phyloP scores from a whole-genome alignment of 2,329 filamentous ascomycete species.

The Diaporthe citriasiana region DNA sequence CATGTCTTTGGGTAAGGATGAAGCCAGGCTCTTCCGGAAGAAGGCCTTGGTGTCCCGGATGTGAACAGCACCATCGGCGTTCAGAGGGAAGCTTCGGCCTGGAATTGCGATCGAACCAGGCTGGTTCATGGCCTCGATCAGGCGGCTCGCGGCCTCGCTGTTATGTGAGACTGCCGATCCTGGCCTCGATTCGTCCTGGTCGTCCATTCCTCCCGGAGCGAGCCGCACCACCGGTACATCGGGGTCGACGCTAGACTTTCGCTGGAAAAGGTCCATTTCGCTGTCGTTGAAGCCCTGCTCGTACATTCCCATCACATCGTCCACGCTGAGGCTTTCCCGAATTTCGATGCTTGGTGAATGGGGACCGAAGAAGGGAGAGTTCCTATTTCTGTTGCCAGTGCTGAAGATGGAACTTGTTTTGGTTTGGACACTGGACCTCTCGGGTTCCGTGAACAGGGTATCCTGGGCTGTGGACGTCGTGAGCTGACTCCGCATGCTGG shows the following conservation, averaged over 20 bases:
- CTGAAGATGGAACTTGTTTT: conserved; percentile 80
- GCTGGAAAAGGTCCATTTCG: conserved; percentile 58
- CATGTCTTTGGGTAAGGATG: conserved; percentile 52
- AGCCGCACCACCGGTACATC: conserved; percentile 33
- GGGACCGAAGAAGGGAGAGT: conserved; percentile 43
- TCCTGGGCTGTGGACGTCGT: conserved; percentile 71
- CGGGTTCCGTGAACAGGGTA: conserved; percentile 67
- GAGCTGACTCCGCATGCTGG: conserved; percentile 69
- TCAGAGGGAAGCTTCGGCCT: conserved; percentile 43
- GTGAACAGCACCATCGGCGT: conserved; percentile 53
- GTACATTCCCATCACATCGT: conserved; percentile 80
- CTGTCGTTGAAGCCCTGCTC: conserved; percentile 73
- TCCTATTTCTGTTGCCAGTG: conserved; percentile 45
- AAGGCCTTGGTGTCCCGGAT: conserved; percentile 57
- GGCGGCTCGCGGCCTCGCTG: conserved; percentile 53
- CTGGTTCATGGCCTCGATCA: conserved; percentile 58
- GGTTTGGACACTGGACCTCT: conserved; percentile 85
- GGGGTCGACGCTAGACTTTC: conserved; percentile 41
- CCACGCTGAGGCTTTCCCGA: conserved; percentile 70
- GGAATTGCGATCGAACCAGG: conserved; percentile 48
- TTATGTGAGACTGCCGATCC: conserved; percentile 57
- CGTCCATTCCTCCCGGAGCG: conserved; percentile 35
- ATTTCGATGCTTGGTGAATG: conserved; percentile 39
- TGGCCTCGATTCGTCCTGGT: conserved; percentile 50
- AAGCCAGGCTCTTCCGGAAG: conserved; percentile 52